phyloP scores from a whole-genome alignment of 495 filamentous ascomycete species.

The Talaromyces nanjingensis region DNA sequence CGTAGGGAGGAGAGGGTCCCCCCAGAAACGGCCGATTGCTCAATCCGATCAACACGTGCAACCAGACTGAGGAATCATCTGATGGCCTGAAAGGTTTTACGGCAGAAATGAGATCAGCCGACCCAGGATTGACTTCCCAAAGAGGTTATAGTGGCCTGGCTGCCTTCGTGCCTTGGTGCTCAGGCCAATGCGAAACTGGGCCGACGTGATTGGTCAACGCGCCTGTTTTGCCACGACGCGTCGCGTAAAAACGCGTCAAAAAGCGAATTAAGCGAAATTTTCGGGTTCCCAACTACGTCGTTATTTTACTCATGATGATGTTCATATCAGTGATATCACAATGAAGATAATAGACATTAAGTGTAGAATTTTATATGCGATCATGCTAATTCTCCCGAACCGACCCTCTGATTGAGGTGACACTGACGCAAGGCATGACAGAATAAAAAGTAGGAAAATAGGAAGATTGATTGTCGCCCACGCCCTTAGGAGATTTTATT shows the following conservation, averaged over 20 bases:
- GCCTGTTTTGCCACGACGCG: background rate
- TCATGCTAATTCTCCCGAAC: background rate
- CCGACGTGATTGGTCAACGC: constrained; percentile 3
- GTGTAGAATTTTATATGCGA: background rate
- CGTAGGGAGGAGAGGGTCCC: background rate
- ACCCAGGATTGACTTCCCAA: background rate
- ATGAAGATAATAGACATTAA: background rate
- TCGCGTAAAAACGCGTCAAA: background rate
- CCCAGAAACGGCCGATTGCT: background rate
- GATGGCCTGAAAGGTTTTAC: background rate
- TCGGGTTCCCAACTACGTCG: background rate
- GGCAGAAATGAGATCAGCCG: background rate
- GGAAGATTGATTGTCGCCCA: background rate
- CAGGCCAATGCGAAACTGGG: background rate
- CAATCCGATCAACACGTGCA: background rate
- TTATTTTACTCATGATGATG: background rate
- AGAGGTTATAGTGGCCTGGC: background rate
- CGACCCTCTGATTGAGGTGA: background rate
- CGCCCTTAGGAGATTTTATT: background rate
- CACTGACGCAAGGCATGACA: constrained; percentile 1
- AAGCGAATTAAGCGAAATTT: background rate
- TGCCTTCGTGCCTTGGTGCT: constrained; percentile 4
- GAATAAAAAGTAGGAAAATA: background rate
- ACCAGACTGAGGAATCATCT: background rate
- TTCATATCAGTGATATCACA: background rate